phyloP scores from a whole-genome alignment of 306 rosid genomes.

The Pueraria montana region DNA sequence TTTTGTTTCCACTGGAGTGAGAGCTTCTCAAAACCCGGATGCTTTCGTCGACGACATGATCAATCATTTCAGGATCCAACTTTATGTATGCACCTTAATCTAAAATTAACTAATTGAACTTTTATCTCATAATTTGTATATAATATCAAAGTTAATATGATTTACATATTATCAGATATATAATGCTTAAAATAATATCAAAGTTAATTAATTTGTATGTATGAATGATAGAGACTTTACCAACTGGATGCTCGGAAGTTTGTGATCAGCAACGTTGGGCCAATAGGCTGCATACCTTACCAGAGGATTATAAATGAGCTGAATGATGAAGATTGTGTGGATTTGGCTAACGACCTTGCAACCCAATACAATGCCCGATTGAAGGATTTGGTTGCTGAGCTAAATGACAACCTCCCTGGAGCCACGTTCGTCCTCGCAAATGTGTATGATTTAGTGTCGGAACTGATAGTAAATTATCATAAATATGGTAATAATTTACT shows the following conservation, averaged over 20 bases:
- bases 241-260: conserved; percentile 76
- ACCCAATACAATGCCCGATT: conserved; percentile 69
- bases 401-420: conserved; percentile 71
- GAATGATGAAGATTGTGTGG: conserved; percentile 62
- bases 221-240: conserved; percentile 67
- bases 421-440: conserved; percentile 73
- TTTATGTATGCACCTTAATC: conserved; percentile 58
- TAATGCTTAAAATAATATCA: not conserved
- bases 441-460: conserved; percentile 73
- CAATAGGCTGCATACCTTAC: conserved; percentile 90
- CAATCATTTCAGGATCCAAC: conserved; percentile 67
- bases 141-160: not conserved
- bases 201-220: not conserved
- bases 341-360: conserved; percentile 75
- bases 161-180: not conserved
- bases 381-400: conserved; percentile 70
- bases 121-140: not conserved
- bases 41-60: conserved; percentile 72
- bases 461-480: conserved; percentile 62
- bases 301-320: conserved; percentile 79
- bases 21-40: conserved; percentile 72
- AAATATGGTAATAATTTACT: conserved; percentile 59
- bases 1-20: conserved; percentile 67
- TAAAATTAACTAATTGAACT: not conserved
- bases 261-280: conserved; percentile 78